Evolutionary conservation across 305 asterid genomes (phyloP).

Genomic region (Rubia balearica): DNA sequence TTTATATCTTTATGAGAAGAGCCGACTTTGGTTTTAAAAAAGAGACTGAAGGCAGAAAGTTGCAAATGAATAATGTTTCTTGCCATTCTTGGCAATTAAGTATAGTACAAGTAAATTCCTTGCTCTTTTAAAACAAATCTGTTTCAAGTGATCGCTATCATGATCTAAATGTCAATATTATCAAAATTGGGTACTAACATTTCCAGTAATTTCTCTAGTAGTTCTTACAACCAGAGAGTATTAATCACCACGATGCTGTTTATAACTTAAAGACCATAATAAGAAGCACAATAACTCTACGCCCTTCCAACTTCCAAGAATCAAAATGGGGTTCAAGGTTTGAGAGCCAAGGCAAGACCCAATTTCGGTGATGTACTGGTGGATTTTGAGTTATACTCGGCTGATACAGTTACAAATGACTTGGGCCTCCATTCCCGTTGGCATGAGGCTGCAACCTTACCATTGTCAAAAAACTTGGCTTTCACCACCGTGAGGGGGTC

Average conservation of each 20-base stretch:
- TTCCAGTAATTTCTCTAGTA: background rate
- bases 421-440: constrained; percentile 85
- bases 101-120: constrained; percentile 7
- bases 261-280: constrained; percentile 18
- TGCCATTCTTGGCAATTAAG: constrained; percentile 20
- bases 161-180: constrained; percentile 18
- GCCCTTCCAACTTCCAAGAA: background rate
- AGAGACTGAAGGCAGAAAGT: background rate
- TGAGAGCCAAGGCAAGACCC: constrained; percentile 67
- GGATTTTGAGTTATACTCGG: constrained; percentile 64
- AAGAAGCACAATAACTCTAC: constrained; percentile 16
- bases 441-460: constrained; percentile 54
- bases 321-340: constrained; percentile 38
- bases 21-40: too few relatives aligned
- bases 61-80: background rate
- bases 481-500: constrained; percentile 53
- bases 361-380: constrained; percentile 43
- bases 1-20: too few relatives aligned
- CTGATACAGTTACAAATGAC: constrained; percentile 63
- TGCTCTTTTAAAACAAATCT: constrained; percentile 13
- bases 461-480: constrained; percentile 61
- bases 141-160: constrained; percentile 25
- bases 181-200: constrained; percentile 26
- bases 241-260: constrained; percentile 19
- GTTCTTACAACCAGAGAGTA: constrained; percentile 15